phyloP scores from a whole-genome alignment of 176 grass and related monocot species.

The Aegilops tauschii region DNA sequence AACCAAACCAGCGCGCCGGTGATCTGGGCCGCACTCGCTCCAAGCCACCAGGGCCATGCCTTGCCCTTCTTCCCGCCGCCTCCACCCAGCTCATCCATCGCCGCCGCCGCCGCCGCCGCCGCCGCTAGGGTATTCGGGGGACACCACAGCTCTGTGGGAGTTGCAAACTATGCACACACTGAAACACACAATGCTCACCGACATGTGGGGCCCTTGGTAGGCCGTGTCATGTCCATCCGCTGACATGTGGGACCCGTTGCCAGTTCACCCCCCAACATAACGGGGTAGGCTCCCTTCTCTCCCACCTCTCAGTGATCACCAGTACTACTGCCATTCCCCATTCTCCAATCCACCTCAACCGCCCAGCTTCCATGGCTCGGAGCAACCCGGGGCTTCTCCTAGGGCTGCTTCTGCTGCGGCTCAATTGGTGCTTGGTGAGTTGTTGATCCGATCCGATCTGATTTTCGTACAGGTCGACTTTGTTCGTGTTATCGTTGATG shows the following conservation, averaged over 20 bases:
- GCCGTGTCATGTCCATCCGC: neutral
- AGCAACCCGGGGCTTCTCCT: conserved; percentile 24
- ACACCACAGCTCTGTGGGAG: neutral
- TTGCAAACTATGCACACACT: neutral
- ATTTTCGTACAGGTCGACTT: neutral
- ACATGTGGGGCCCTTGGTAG: neutral
- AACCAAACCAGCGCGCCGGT: conserved; percentile 51
- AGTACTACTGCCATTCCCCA: neutral
- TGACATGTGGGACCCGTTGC: conserved; percentile 16
- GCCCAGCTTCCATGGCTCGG: conserved; percentile 1
- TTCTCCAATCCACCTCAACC: neutral
- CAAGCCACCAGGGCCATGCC: conserved; percentile 60
- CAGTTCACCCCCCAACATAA: neutral
- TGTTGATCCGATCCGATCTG: neutral
- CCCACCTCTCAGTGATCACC: neutral
- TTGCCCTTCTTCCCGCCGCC: neutral
- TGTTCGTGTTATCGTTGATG: neutral
- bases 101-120: conserved; percentile 5
- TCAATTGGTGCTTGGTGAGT: conserved; percentile 26
- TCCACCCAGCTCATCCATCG: conserved; percentile 25
- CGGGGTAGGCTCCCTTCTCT: neutral
- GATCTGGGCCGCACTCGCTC: conserved; percentile 53
- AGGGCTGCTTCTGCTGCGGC: conserved; percentile 31
- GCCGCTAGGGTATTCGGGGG: conserved; percentile 21
- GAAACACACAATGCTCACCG: neutral